phyloP scores from a whole-genome alignment of 768 basidiomycete species.

The Mrakia frigida region DNA sequence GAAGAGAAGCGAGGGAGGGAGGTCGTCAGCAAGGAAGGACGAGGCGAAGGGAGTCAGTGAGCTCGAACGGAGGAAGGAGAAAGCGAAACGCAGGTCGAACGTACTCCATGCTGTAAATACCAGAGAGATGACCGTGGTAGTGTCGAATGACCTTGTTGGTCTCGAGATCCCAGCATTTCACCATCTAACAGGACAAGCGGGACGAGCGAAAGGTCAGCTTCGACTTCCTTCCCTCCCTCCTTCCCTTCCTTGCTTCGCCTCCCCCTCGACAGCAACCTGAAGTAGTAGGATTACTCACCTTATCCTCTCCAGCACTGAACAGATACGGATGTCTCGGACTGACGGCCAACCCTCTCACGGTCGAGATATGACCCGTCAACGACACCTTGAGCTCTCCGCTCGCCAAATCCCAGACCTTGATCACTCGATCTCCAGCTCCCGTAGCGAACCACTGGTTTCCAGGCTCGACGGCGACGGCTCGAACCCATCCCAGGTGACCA shows the following conservation, averaged over 20 bases:
- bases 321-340: constrained; percentile 90
- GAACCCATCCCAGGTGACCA: constrained; percentile 96
- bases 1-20: background rate
- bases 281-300: constrained; percentile 53
- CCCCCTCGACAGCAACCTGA: background rate
- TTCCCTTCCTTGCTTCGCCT: too few species aligned
- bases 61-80: background rate
- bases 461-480: constrained; percentile 91
- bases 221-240: background rate
- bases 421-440: constrained; percentile 93
- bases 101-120: constrained; percentile 78
- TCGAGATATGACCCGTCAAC: constrained; percentile 94
- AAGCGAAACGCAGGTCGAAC: constrained; percentile 28
- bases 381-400: constrained; percentile 96
- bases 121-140: constrained; percentile 96
- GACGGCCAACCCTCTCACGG: constrained; percentile 89
- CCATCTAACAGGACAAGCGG: constrained; percentile 65
- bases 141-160: constrained; percentile 98
- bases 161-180: constrained; percentile 99
- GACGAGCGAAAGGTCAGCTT: background rate
- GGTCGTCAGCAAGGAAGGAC: background rate
- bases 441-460: constrained; percentile 99
- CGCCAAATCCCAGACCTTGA: constrained; percentile 98
- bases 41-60: background rate
- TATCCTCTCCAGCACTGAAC: constrained; percentile 96